Evolutionary conservation across 495 filamentous ascomycete genomes (phyloP).

Genomic region (Ramalina peruviana): DNA sequence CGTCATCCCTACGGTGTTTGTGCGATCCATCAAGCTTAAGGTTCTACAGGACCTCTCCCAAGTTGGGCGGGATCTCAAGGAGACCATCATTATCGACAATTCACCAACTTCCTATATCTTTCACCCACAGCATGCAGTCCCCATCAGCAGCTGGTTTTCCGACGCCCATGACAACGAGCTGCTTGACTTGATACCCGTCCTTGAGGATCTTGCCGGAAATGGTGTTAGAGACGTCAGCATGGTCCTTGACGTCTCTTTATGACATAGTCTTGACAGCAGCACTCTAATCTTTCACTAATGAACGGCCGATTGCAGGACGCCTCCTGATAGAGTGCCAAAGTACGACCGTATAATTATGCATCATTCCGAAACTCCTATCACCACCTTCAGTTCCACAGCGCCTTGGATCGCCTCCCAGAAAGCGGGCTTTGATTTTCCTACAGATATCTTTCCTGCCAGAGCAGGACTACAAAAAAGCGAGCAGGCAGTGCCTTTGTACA

Average conservation of each 20-base stretch:
- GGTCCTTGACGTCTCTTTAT: constrained; percentile 92
- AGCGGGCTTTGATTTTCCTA: too few relatives aligned
- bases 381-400: too few relatives aligned
- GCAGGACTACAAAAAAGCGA: too few relatives aligned
- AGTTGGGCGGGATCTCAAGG: constrained; percentile 85
- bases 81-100: constrained; percentile 99
- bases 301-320: not conserved
- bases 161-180: constrained; percentile 99
- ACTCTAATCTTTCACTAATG: not conserved
- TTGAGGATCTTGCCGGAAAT: constrained; percentile 82
- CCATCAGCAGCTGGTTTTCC: constrained; percentile 99
- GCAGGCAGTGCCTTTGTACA: too few relatives aligned
- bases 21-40: constrained; percentile 1
- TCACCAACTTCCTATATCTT: constrained; percentile 99
- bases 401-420: too few relatives aligned
- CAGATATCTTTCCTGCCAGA: too few relatives aligned
- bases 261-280: constrained; percentile 15
- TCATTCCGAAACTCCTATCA: too few relatives aligned
- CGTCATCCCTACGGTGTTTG: constrained; percentile 4
- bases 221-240: constrained; percentile 93
- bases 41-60: constrained; percentile 69
- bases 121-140: constrained; percentile 96
- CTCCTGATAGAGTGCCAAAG: too few relatives aligned
- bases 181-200: constrained; percentile 92
- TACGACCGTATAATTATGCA: too few relatives aligned